phyloP scores from a whole-genome alignment of 108 stramenopile genomes.

The Cyclotella cryptica region DNA sequence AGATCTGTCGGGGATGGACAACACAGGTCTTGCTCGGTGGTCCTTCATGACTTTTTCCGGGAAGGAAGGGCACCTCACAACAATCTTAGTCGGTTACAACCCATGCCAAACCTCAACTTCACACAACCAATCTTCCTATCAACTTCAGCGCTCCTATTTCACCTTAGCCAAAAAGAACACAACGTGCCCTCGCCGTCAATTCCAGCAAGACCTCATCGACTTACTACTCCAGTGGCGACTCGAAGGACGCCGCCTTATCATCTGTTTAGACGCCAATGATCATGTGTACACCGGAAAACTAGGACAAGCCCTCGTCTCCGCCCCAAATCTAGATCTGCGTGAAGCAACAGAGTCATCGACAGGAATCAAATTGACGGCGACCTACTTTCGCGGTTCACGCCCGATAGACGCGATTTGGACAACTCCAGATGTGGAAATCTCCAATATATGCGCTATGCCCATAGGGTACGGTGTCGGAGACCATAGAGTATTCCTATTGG shows the following conservation, averaged over 20 bases:
- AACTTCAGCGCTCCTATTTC: no score
- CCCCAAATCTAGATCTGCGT: background rate
- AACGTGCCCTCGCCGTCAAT: constrained; percentile 4
- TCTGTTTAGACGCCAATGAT: no score
- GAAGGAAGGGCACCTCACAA: background rate
- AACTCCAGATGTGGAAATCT: no score
- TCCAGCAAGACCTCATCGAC: no score
- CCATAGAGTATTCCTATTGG: constrained; percentile 12
- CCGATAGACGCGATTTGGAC: no score
- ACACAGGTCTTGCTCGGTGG: constrained; percentile 13
- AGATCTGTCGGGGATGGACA: background rate
- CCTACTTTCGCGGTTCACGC: constrained; percentile 28
- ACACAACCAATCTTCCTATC: background rate
- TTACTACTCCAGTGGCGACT: background rate
- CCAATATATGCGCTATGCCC: constrained; percentile 14
- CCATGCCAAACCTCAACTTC: constrained; percentile 8
- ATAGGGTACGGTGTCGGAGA: constrained; percentile 27
- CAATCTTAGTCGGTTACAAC: constrained; percentile 15
- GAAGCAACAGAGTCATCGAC: constrained; percentile 14
- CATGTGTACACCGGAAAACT: no score
- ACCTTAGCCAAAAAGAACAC: background rate
- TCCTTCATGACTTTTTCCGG: background rate
- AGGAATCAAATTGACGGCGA: background rate
- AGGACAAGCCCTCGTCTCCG: background rate
- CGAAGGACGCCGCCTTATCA: constrained; percentile 12